phyloP scores from a whole-genome alignment of 2,329 filamentous ascomycete genomes.

The Plectosphaerella plurivora region DNA sequence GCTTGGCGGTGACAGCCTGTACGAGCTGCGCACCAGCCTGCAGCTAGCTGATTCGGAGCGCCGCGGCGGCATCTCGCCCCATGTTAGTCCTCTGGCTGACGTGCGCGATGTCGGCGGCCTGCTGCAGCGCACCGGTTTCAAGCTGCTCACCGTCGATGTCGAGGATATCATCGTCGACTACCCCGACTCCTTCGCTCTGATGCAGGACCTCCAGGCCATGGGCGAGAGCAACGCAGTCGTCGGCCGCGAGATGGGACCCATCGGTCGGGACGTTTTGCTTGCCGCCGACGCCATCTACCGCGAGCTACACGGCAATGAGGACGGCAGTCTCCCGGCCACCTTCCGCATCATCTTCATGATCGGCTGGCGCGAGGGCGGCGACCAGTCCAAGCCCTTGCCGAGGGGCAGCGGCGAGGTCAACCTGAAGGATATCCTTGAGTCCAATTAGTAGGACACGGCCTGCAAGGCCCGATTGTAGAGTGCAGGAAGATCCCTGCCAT shows the following conservation, averaged over 20 bases:
- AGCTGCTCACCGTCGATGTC: constrained; percentile 92
- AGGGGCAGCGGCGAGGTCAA: constrained; percentile 84
- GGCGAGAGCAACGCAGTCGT: constrained; percentile 89
- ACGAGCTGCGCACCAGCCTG: constrained; percentile 86
- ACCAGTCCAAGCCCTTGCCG: constrained; percentile 73
- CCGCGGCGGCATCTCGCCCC: constrained; percentile 84
- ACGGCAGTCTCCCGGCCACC: constrained; percentile 77
- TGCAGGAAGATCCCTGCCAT: background rate
- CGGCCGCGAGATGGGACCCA: constrained; percentile 73
- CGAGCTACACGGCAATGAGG: constrained; percentile 78
- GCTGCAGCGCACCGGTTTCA: constrained; percentile 83
- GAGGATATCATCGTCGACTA: constrained; percentile 97
- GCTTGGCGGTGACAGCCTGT: constrained; percentile 92
- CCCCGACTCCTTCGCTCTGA: constrained; percentile 81
- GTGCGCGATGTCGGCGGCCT: constrained; percentile 87
- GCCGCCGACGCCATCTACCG: constrained; percentile 87
- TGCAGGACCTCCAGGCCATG: constrained; percentile 95
- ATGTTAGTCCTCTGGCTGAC: constrained; percentile 87
- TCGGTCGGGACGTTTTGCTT: constrained; percentile 78
- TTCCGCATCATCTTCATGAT: constrained; percentile 98
- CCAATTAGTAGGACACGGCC: constrained; percentile 24
- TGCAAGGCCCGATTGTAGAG: background rate
- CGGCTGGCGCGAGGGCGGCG: constrained; percentile 84
- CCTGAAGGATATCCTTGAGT: constrained; percentile 72
- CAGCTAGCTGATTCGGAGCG: constrained; percentile 91